phyloP scores from a whole-genome alignment of 2,329 filamentous ascomycete species.

The Cladosporium sp. region DNA sequence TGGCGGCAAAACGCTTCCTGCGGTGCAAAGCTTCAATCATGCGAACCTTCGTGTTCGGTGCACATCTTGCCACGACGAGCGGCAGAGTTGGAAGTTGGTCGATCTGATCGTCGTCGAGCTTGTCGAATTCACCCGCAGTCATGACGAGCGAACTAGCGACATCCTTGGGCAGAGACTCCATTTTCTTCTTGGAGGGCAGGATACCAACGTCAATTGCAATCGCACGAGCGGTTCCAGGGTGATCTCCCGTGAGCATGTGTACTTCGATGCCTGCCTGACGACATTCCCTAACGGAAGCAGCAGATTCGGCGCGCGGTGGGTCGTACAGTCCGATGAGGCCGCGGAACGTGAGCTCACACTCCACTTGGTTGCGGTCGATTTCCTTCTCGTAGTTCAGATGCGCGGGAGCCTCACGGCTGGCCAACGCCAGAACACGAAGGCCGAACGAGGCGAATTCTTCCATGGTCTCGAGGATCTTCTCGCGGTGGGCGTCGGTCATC shows the following conservation, averaged over 20 bases:
- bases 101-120: slow-evolving; percentile 66
- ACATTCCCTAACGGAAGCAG: slow-evolving; percentile 62
- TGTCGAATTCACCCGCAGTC: slow-evolving; percentile 56
- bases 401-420: slow-evolving; percentile 36
- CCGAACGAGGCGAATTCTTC: slow-evolving; percentile 59
- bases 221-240: slow-evolving; percentile 69
- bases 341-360: slow-evolving; percentile 63
- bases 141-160: slow-evolving; percentile 64
- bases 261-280: slow-evolving; percentile 69
- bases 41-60: slow-evolving; percentile 78
- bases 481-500: slow-evolving; percentile 46
- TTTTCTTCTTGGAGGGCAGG: slow-evolving; percentile 46
- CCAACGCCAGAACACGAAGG: slow-evolving; percentile 61
- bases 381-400: slow-evolving; percentile 31
- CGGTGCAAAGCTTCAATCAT: slow-evolving; percentile 86
- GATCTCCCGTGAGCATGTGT: slow-evolving; percentile 83
- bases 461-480: slow-evolving; percentile 59
- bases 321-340: slow-evolving; percentile 83
- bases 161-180: slow-evolving; percentile 52
- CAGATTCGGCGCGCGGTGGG: slow-evolving; percentile 75
- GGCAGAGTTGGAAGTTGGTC: slow-evolving; percentile 70
- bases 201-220: slow-evolving; percentile 77
- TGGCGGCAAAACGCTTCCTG: slow-evolving; percentile 68
- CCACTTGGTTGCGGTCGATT: slow-evolving; percentile 54
- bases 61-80: slow-evolving; percentile 75